Evolutionary conservation across 2,329 filamentous ascomycete species (phyloP).

Genomic region (Cercospora beticola): DNA sequence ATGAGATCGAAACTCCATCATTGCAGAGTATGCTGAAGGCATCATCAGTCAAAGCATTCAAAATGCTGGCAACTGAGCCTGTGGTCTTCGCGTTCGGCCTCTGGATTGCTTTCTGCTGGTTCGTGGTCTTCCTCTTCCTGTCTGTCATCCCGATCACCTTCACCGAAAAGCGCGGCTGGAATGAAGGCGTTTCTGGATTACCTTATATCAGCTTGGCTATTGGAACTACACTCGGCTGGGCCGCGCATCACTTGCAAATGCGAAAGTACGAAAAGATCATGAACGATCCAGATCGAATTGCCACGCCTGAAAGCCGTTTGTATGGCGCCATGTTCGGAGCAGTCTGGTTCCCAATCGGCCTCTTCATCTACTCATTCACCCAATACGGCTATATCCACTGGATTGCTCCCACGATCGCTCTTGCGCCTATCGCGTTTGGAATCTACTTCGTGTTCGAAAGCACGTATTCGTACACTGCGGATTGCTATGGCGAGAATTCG

Average conservation of each 20-base stretch:
- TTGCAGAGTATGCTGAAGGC: slow-evolving; percentile 49
- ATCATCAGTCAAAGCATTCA: slow-evolving; percentile 54
- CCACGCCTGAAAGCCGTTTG: slow-evolving; percentile 49
- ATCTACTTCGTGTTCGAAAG: slow-evolving; percentile 54
- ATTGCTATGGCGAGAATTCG: slow-evolving; percentile 53
- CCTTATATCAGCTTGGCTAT: slow-evolving; percentile 54
- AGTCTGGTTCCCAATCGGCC: slow-evolving; percentile 49
- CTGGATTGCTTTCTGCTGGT: slow-evolving; percentile 56
- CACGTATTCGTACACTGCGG: slow-evolving; percentile 53
- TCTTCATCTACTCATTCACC: slow-evolving; percentile 57
- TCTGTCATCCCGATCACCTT: slow-evolving; percentile 54
- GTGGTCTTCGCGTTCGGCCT: slow-evolving; percentile 53
- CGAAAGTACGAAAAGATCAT: slow-evolving; percentile 49
- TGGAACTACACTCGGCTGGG: slow-evolving; percentile 51
- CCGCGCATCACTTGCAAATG: slow-evolving; percentile 53
- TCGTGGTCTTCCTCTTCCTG: slow-evolving; percentile 56
- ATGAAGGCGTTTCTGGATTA: slow-evolving; percentile 50
- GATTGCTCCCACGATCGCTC: slow-evolving; percentile 52
- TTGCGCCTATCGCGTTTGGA: slow-evolving; percentile 53
- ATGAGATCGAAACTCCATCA: slow-evolving; percentile 53
- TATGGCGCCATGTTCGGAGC: slow-evolving; percentile 53
- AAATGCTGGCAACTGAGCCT: slow-evolving; percentile 51
- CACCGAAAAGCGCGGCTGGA: slow-evolving; percentile 54
- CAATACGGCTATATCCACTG: slow-evolving; percentile 52
- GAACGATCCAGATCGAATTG: slow-evolving; percentile 37